Conservation (phyloP, 345 rosid genomes). For the Capsella bursapastoris region DNA sequence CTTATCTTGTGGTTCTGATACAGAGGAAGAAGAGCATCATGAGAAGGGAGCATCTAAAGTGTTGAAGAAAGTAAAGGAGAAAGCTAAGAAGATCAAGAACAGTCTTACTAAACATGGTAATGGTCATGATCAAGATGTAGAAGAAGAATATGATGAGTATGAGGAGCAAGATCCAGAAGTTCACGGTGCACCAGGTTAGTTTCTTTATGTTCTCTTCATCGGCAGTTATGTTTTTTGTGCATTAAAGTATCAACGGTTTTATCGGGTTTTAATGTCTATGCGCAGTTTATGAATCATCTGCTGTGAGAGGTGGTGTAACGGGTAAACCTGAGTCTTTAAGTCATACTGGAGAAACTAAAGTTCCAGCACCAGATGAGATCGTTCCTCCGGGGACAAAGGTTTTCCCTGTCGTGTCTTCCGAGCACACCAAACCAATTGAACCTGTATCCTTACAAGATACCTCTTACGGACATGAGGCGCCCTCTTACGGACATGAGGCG, state of each 20-base stretch:
- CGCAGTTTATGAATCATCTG: constrained; percentile 36
- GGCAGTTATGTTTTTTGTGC: neutral
- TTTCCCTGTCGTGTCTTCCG: constrained; percentile 34
- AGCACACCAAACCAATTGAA: constrained; percentile 25
- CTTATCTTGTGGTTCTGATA: neutral
- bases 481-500: constrained; percentile 19
- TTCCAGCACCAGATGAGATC: constrained; percentile 37
- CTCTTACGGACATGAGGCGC: constrained; percentile 20
- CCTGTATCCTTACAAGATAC: constrained; percentile 27
- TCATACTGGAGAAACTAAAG: constrained; percentile 37
- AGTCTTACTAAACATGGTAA: constrained; percentile 61
- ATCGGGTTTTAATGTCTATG: neutral
- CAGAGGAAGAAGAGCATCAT: constrained; percentile 58
- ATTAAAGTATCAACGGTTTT: neutral
- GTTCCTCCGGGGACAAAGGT: constrained; percentile 40
- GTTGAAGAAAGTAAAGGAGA: constrained; percentile 74
- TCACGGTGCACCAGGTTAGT: constrained; percentile 56
- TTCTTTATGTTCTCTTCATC: neutral
- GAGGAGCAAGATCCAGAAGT: constrained; percentile 60
- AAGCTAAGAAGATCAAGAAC: constrained; percentile 80
- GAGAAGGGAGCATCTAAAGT: constrained; percentile 60
- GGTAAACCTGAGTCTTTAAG: constrained; percentile 41
- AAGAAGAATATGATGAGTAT: constrained; percentile 61
- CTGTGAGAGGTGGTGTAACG: constrained; percentile 34
- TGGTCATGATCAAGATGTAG: constrained; percentile 60